These are phyloP conservation scores for Xylaria acuta DNA, from an alignment of 495 filamentous ascomycete species.

Conservation along the genomic window DNA sequence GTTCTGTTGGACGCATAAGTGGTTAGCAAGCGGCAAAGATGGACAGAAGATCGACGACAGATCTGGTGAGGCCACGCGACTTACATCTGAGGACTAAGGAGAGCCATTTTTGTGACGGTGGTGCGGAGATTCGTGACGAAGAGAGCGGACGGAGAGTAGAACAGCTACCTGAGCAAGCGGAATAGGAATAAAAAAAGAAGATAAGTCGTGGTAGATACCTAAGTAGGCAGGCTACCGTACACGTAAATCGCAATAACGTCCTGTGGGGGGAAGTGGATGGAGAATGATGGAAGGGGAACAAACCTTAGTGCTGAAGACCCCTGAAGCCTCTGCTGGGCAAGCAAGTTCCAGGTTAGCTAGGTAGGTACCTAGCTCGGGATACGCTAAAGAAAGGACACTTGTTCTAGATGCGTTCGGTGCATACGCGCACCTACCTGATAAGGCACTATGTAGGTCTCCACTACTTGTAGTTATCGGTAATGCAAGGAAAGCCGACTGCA, in stretches of 20 bases:
- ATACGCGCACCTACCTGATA: too few species aligned
- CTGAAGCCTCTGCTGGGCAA: background rate
- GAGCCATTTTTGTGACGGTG: slow-evolving; percentile 51
- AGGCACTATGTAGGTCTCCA: too few species aligned
- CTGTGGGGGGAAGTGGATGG: slow-evolving; percentile 23
- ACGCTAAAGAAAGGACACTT: slow-evolving; percentile 30
- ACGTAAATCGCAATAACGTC: slow-evolving; percentile 6
- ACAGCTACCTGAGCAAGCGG: background rate
- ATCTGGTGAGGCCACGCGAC: slow-evolving; percentile 28
- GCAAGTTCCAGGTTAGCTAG: too few species aligned
- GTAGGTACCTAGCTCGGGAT: background rate
- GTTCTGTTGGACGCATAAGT: slow-evolving; percentile 61
- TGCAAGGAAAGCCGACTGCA: too few species aligned
- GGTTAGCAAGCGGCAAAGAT: slow-evolving; percentile 23
- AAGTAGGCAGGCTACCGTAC: too few species aligned
- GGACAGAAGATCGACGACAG: slow-evolving; percentile 17
- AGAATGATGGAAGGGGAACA: slow-evolving; percentile 14
- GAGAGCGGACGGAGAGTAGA: background rate
- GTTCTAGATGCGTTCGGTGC: slow-evolving; percentile 25
- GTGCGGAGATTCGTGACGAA: background rate
- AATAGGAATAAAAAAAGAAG: background rate
- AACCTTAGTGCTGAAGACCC: too few species aligned
- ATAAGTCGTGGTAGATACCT: background rate
- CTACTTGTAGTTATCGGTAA: too few species aligned
- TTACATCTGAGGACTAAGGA: slow-evolving; percentile 60